These are phyloP conservation scores for Oenanthe sinensis DNA, from an alignment of 129 eudicot genomes.

Conservation along the genomic window DNA sequence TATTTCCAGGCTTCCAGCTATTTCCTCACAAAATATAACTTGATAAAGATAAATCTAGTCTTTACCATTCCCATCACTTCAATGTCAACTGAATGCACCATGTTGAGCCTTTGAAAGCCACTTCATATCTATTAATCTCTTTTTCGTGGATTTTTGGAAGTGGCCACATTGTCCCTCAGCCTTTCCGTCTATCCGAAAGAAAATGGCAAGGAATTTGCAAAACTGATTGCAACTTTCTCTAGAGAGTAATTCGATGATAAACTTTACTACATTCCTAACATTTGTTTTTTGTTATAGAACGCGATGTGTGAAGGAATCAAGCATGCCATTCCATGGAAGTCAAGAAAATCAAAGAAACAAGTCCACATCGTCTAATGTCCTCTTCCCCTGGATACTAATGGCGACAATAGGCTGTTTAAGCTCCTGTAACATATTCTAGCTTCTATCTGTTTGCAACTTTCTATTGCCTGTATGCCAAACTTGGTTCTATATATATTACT, in stretches of 20 bases:
- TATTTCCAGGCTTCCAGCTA: background rate
- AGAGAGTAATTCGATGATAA: background rate
- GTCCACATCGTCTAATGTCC: conserved; percentile 2
- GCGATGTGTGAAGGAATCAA: conserved; percentile 52
- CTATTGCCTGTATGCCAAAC: background rate
- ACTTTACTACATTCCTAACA: background rate
- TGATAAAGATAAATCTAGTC: background rate
- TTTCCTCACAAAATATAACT: background rate
- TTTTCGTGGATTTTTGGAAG: background rate
- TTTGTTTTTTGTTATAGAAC: conserved; percentile 27
- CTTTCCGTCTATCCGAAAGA: background rate
- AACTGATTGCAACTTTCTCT: background rate
- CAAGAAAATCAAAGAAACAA: conserved; percentile 35
- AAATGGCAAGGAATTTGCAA: background rate
- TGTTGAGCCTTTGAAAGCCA: background rate
- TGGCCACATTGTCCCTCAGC: background rate
- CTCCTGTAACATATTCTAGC: background rate
- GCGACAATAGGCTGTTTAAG: background rate
- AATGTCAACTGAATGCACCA: background rate
- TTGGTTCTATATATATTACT: background rate
- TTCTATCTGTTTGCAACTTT: background rate
- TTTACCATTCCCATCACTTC: background rate
- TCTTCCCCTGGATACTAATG: background rate
- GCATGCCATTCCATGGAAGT: conserved; percentile 74
- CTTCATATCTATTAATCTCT: background rate